Evolutionary conservation across 202 grass and related monocot species (phyloP).

Genomic region (Zoysia matrella): DNA sequence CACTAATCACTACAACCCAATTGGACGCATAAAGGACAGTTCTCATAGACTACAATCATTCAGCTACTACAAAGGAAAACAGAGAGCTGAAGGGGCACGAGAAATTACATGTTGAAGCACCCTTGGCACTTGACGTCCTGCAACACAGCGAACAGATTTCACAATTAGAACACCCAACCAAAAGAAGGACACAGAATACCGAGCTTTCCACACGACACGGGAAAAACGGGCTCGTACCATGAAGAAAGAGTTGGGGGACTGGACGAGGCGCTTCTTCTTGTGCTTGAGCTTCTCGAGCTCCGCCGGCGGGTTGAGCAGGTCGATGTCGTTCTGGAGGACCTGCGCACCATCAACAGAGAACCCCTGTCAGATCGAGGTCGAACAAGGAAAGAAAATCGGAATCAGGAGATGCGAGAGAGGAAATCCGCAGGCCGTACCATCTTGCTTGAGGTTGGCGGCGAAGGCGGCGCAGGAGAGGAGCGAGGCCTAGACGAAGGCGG

Average conservation of each 20-base stretch:
- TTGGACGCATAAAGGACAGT: background rate
- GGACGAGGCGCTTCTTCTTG: too few species aligned
- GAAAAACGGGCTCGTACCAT: slow-evolving; percentile 29
- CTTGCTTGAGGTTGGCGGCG: background rate
- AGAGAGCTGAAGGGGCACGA: background rate
- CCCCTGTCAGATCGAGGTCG: background rate
- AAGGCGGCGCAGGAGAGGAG: background rate
- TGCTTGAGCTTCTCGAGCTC: too few species aligned
- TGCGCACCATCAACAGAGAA: slow-evolving; percentile 15
- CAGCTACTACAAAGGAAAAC: background rate
- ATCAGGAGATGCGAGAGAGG: background rate
- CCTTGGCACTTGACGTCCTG: slow-evolving; percentile 85
- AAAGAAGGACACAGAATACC: background rate
- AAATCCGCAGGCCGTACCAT: slow-evolving; percentile 21
- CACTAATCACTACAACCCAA: background rate
- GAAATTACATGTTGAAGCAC: slow-evolving; percentile 75
- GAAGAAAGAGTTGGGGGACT: slow-evolving; percentile 27
- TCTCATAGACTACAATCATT: background rate
- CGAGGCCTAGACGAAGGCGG: background rate
- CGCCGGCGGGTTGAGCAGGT: slow-evolving; percentile 51
- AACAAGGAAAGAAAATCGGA: background rate
- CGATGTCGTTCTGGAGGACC: slow-evolving; percentile 80
- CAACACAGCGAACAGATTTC: slow-evolving; percentile 1
- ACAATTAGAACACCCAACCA: background rate
- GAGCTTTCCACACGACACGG: background rate